phyloP scores from a whole-genome alignment of 495 filamentous ascomycete species.

The Penicillium diatomitis region DNA sequence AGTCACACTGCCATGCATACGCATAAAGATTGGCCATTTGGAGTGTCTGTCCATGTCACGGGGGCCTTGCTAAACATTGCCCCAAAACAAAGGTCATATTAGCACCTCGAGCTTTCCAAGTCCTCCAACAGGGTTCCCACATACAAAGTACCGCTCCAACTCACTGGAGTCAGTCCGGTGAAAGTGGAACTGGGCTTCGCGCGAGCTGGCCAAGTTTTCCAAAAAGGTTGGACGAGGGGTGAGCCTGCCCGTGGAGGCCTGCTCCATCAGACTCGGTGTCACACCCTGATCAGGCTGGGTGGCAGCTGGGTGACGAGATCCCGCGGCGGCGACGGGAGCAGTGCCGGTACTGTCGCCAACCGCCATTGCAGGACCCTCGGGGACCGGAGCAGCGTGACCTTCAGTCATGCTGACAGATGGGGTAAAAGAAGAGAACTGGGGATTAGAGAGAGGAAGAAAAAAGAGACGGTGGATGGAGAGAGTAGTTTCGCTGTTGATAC shows the following conservation, averaged over 20 bases:
- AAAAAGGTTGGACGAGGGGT: conserved; percentile 33
- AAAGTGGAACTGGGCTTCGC: conserved; percentile 29
- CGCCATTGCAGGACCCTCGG: conserved; percentile 9
- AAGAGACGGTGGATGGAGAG: not conserved
- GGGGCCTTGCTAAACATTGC: conserved; percentile 40
- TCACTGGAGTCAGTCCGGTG: conserved; percentile 26
- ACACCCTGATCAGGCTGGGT: conserved; percentile 9
- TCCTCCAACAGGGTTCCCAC: conserved; percentile 3
- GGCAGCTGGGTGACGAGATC: conserved; percentile 9
- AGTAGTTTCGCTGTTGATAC: not conserved
- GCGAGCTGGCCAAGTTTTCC: conserved; percentile 27
- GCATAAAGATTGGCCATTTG: conserved; percentile 72
- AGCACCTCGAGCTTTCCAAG: not conserved
- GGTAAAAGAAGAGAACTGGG: not conserved
- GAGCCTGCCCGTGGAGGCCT: conserved; percentile 16
- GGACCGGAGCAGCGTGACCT: conserved; percentile 10
- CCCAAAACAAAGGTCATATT: not conserved
- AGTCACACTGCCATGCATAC: conserved; percentile 71
- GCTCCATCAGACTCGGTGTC: conserved; percentile 14
- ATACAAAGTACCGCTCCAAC: conserved; percentile 39
- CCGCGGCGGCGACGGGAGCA: conserved; percentile 21
- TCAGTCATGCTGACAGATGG: conserved; percentile 10
- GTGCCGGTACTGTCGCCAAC: conserved; percentile 8
- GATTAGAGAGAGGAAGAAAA: not conserved
- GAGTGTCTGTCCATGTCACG: conserved; percentile 66